Base-by-base conservation (phyloP, 208 protist genomes). In the Hexamita inflata region DNA sequence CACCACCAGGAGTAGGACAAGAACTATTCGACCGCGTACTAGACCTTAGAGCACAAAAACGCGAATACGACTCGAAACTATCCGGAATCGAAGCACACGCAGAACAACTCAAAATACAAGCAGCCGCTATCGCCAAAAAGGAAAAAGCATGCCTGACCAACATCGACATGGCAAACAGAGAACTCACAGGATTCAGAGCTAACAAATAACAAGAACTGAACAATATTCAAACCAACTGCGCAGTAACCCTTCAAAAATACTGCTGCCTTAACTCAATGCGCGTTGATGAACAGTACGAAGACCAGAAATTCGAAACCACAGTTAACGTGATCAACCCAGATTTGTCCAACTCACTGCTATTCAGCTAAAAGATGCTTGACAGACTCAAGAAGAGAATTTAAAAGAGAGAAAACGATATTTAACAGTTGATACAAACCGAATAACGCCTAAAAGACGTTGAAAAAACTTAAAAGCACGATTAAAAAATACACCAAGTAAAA, bases 201-300 rank as follows among this genome's bases (percentile, higher is more conserved):
- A 38, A 38, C 32, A 70, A 70, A 49, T 34, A 70, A 38, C 11
- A 70, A 38, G 64, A 70, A n/a, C 40, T 70, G 35, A 70, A 70
- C n/a, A n/a, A 2, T 45, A 38, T 70, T n/a, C 35, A 70, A 45
- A 45, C 64, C 19, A 38, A 9, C 9, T 35, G 19, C 15, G 4
- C 42, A n/a, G 35, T 70, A 32, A 70, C 64, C 2, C 2, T 70
- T 15, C 11, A 4, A 2, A 15, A 70, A 38, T 70, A 57, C n/a
- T n/a, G 30, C 15, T 70, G 9, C n/a, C 11, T 70, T 2, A 7
- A 24, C 9, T 2, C 2, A n/a, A n/a, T n/a, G n/a, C n/a, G n/a
- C n/a, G n/a, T n/a, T n/a, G n/a, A n/a, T n/a, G n/a, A n/a, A n/a
- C n/a, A n/a, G n/a, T n/a, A n/a, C n/a, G n/a, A n/a, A n/a, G n/a